phyloP scores from a whole-genome alignment of 2,329 filamentous ascomycete genomes.

The Pseudogymnoascus sp. region DNA sequence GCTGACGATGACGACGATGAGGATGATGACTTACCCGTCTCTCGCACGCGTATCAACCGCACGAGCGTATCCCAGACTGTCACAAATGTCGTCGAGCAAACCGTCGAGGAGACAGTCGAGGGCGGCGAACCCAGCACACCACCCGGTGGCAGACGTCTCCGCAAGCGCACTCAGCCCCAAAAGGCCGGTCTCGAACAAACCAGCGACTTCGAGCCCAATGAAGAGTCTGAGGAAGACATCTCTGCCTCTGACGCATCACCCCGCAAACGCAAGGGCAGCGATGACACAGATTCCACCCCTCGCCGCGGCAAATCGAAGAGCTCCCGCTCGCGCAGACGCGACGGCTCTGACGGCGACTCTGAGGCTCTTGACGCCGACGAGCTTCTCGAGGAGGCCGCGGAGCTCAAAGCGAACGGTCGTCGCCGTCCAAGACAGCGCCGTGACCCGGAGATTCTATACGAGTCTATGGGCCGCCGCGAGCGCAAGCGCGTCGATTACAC shows the following conservation, averaged over 20 bases:
- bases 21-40: slow-evolving; percentile 27
- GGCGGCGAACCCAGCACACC: slow-evolving; percentile 40
- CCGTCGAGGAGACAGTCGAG: slow-evolving; percentile 34
- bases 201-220: slow-evolving; percentile 28
- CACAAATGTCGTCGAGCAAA: slow-evolving; percentile 29
- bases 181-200: slow-evolving; percentile 24
- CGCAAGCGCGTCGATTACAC: slow-evolving; percentile 75
- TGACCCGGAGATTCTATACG: slow-evolving; percentile 50
- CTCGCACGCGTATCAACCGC: slow-evolving; percentile 37
- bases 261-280: slow-evolving; percentile 29
- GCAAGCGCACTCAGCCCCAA: slow-evolving; percentile 8
- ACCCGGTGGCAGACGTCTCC: slow-evolving; percentile 6
- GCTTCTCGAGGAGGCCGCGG: slow-evolving; percentile 56
- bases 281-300: slow-evolving; percentile 41
- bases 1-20: slow-evolving; percentile 25
- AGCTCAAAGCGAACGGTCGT: slow-evolving; percentile 41
- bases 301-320: slow-evolving; percentile 42
- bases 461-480: slow-evolving; percentile 47
- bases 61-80: slow-evolving; percentile 21
- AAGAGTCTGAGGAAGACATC: slow-evolving; percentile 41
- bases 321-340: slow-evolving; percentile 38
- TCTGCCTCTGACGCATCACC: slow-evolving; percentile 32
- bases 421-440: slow-evolving; percentile 41
- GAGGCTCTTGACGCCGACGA: slow-evolving; percentile 55
- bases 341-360: slow-evolving; percentile 47